These are phyloP conservation scores for Musa schizocarpa DNA, from an alignment of 176 grass and related monocot genomes.

Conservation along the genomic window DNA sequence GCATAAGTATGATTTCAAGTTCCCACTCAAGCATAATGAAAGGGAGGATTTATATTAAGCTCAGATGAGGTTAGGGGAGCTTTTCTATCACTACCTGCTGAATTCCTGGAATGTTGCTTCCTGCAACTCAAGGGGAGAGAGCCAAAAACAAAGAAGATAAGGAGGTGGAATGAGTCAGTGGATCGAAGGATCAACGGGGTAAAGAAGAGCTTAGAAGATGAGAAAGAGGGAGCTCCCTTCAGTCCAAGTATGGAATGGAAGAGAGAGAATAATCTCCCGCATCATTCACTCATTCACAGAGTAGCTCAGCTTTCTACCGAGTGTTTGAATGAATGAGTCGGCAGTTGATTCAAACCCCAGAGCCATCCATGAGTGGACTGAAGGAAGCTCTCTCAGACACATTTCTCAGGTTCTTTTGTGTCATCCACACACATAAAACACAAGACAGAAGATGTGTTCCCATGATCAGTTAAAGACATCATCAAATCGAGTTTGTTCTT, in stretches of 20 bases:
- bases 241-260: conserved; percentile 12
- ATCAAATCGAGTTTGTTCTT: too few species aligned
- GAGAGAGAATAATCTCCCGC: conserved; percentile 10
- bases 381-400: conserved; percentile 3
- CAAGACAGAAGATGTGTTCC: background rate
- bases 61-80: too few species aligned
- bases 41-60: too few species aligned
- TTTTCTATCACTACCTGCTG: background rate
- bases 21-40: background rate
- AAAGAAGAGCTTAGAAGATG: background rate
- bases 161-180: too few species aligned
- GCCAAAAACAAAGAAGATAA: background rate
- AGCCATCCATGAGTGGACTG: conserved; percentile 11
- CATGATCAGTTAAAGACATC: too few species aligned
- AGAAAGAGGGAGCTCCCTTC: conserved; percentile 13
- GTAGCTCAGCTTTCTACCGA: conserved; percentile 4
- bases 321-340: conserved; percentile 11
- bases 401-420: background rate
- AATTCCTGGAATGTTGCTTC: background rate
- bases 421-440: background rate
- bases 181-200: background rate
- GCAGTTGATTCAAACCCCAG: conserved; percentile 5
- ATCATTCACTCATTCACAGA: conserved; percentile 10
- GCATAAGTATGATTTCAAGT: background rate
- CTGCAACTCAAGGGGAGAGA: too few species aligned